Evolutionary conservation across 768 basidiomycete species (phyloP).

Genomic region (Suillus hirtellus): DNA sequence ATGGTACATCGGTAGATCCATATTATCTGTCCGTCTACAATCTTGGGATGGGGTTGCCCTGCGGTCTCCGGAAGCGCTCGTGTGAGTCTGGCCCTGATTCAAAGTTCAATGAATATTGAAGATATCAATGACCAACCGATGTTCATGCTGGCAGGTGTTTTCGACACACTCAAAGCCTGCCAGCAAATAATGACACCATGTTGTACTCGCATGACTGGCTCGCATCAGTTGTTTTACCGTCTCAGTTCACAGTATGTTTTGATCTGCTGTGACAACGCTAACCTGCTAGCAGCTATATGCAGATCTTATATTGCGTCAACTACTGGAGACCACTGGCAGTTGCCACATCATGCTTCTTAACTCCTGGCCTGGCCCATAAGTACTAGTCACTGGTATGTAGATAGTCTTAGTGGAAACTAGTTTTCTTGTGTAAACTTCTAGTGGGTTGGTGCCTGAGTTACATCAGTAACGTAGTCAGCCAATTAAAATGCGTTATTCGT

Average conservation of each 20-base stretch:
- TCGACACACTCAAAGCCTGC: neutral
- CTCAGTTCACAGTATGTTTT: neutral
- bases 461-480: no score
- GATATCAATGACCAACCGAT: neutral
- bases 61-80: neutral
- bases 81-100: neutral
- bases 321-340: neutral
- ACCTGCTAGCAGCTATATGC: neutral
- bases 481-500: no score
- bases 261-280: neutral
- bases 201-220: neutral
- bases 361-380: no score
- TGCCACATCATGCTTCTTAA: neutral
- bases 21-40: neutral
- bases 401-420: no score
- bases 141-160: neutral
- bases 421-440: no score
- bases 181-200: neutral
- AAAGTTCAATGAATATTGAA: neutral
- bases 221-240: neutral
- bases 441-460: no score
- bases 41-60: neutral
- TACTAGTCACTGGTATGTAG: no score
- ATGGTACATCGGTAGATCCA: neutral
- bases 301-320: neutral